These are phyloP conservation scores for Verticillium tricorpus DNA, from an alignment of 2,329 filamentous ascomycete genomes.

Conservation along the genomic window DNA sequence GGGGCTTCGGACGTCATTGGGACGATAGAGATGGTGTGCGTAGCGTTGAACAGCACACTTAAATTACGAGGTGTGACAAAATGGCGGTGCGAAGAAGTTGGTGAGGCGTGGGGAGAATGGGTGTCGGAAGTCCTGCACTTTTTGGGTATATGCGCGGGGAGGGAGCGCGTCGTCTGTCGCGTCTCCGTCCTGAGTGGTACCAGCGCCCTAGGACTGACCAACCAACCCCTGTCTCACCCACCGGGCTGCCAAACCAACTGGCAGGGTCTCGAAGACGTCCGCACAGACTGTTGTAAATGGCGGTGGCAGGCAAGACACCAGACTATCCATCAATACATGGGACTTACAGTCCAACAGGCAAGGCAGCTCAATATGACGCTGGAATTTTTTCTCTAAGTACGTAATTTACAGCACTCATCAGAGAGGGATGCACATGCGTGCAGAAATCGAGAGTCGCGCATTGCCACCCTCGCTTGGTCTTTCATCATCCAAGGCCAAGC, in stretches of 20 bases:
- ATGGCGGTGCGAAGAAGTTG: slow-evolving; percentile 4
- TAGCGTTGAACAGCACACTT: not conserved
- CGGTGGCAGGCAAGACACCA: not conserved
- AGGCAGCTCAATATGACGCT: not conserved
- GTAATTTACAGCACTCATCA: not conserved
- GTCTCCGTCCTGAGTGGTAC: not conserved
- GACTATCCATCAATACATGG: not conserved
- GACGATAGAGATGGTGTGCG: not conserved
- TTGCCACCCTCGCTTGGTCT: not conserved
- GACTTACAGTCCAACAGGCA: not conserved
- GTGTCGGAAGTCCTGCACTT: too few species aligned
- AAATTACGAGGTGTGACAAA: not conserved
- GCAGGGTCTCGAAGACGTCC: not conserved
- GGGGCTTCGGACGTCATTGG: not conserved
- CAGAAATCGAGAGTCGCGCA: not conserved
- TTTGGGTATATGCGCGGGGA: too few species aligned
- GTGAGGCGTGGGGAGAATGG: not conserved
- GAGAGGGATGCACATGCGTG: not conserved
- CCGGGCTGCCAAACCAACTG: not conserved
- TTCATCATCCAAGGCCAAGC: not conserved
- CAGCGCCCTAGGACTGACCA: not conserved
- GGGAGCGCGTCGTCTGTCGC: not conserved
- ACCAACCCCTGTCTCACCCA: not conserved
- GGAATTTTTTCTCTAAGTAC: not conserved
- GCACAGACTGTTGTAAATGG: not conserved